Evolutionary conservation across 1,284 basidiomycete species (phyloP), one percentile per base, ranked within the genome.

Genomic region (Cyathus pygmaeus): DNA sequence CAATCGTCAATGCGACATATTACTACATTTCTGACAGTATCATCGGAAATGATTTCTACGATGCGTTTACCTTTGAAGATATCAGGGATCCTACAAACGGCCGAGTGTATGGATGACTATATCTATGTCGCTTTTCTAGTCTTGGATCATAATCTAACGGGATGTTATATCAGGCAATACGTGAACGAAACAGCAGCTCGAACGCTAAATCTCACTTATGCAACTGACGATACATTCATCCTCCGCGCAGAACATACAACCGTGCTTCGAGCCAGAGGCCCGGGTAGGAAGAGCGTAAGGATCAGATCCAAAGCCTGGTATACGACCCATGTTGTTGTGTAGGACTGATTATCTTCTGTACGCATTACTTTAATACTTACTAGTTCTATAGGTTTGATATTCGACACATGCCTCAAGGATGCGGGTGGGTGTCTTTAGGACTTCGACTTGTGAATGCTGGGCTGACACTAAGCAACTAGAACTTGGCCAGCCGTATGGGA

Each of bases 401-500:
- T 30, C 71, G 71, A 4, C 79, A 81, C 59, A 80, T 81, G 78
- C 80, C 79, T 2, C 73, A 80, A 68, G 79, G 78, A 24, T 81
- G 79, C 61, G 78, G 76, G 79, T 78, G 51, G 39, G 77, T 71
- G 21, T n/a, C n/a, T n/a, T n/a, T n/a, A n/a, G 23, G 9, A 29
- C 19, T 51, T 15, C 11, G 57, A 15, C 13, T 41, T 44, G 5
- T 50, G 21, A 47, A n/a, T 31, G 26, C 17, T 21, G 46, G 21
- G n/a, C 15, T 13, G n/a, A 21, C 21, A 29, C 10, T 52, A n/a
- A 36, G 49, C 54, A 21, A 52, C 21, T 46, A 81, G 80, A 23
- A 83, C 86, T 2, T 90, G 89, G 89, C 89, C 90, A 7, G 80
- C 80, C 3, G 69, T 82, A 13, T 82, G 81, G 84, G 77, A 78